Evolutionary conservation across 176 grass and related monocot species (phyloP).

Genomic region (Aegilops umbellulata): DNA sequence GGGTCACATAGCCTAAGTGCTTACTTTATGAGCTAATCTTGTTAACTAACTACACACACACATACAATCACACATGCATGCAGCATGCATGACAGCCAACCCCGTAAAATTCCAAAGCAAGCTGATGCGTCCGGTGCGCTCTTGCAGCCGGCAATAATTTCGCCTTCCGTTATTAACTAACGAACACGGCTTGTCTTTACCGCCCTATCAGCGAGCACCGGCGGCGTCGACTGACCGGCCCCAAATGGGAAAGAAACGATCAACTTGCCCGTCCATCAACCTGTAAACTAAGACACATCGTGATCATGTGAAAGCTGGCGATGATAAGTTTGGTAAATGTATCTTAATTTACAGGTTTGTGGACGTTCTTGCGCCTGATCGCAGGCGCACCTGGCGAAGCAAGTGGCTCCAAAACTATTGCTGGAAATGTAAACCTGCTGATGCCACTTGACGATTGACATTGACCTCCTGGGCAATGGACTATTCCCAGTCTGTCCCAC

Average conservation of each 20-base stretch:
- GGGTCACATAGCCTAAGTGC: not conserved
- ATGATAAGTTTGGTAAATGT: constrained; percentile 10
- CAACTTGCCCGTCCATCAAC: not conserved
- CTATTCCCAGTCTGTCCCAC: constrained; percentile 12
- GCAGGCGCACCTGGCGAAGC: constrained; percentile 20
- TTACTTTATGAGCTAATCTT: constrained; percentile 23
- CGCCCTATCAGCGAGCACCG: constrained; percentile 20
- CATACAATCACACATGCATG: constrained; percentile 4
- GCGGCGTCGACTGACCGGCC: constrained; percentile 30
- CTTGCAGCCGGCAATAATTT: constrained; percentile 9
- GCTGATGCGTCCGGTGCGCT: not conserved
- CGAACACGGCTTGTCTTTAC: constrained; percentile 9
- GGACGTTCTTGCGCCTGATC: constrained; percentile 10
- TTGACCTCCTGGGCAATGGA: constrained; percentile 19
- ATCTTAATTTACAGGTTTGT: not conserved
- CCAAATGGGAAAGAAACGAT: constrained; percentile 19
- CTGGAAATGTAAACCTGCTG: constrained; percentile 17
- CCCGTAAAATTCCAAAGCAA: constrained; percentile 17
- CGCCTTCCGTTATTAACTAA: constrained; percentile 17
- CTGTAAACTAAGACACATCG: not conserved
- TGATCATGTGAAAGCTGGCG: constrained; percentile 22
- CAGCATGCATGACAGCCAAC: not conserved
- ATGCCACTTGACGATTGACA: constrained; percentile 24
- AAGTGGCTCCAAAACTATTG: constrained; percentile 35
- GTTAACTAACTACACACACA: not conserved